A percentile compares a stretch with the other conserved stretches of the same genome.
phyloP scores from a whole-genome alignment of 2,329 filamentous ascomycete genomes.

The Xylariaceae sp. region DNA sequence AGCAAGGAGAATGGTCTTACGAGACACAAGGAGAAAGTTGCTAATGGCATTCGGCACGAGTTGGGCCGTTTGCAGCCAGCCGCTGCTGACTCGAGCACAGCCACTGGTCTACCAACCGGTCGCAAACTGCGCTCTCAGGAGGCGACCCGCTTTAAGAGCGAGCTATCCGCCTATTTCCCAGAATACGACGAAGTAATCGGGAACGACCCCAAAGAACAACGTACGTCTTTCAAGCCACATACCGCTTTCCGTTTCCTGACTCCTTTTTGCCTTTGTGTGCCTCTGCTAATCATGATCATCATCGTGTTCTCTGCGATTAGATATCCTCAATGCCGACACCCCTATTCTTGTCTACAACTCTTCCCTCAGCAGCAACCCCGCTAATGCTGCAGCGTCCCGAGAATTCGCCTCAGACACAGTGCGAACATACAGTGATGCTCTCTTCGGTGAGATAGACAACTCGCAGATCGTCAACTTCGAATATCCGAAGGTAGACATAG shows the following conservation, averaged over 20 bases:
- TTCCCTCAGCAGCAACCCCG: constrained; percentile 31
- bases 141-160: constrained; percentile 80
- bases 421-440: constrained; percentile 49
- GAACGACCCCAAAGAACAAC: constrained; percentile 71
- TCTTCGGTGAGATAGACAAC: constrained; percentile 53
- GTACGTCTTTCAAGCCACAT: constrained; percentile 45
- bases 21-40: constrained; percentile 53
- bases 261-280: background rate
- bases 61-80: constrained; percentile 51
- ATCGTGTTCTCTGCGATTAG: constrained; percentile 40
- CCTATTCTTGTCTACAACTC: constrained; percentile 64
- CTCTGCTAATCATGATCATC: constrained; percentile 12
- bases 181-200: constrained; percentile 94
- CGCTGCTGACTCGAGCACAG: constrained; percentile 36
- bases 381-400: constrained; percentile 30
- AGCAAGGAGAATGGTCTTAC: constrained; percentile 33
- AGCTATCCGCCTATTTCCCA: constrained; percentile 83
- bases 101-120: constrained; percentile 56
- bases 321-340: constrained; percentile 67
- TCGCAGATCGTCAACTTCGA: constrained; percentile 52
- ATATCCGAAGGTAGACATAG: constrained; percentile 45
- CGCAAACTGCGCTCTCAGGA: constrained; percentile 81
- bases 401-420: constrained; percentile 35
- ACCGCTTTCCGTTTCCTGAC: background rate
- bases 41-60: constrained; percentile 58